Base-by-base conservation (phyloP, 495 filamentous ascomycete species). In the Aspergillus carlsbadensis region DNA sequence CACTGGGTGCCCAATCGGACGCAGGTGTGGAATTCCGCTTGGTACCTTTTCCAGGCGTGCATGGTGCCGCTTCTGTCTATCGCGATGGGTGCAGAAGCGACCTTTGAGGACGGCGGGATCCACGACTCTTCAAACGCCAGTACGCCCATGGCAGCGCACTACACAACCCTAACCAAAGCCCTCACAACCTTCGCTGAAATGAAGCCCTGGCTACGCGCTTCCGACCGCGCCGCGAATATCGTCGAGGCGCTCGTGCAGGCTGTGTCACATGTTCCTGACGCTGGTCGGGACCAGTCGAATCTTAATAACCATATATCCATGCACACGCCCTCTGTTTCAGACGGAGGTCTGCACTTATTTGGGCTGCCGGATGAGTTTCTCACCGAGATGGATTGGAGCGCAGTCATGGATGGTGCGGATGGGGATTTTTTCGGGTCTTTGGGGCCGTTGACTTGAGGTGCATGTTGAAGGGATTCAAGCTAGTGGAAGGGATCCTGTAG, bases 1-100 rank as follows among this genome's bases (percentile, higher is more conserved):
- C 44, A 47, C 22, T 39, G 43, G 43, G 44, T 49, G 11, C 53
- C 53, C 43, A 56, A 56, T 45, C 43, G 42, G 10, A 48, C 34
- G 1, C 44, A 48, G 34, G 53, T 48, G 7, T 56, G 53, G 53
- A 56, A 56, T 48, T 24, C 42, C 13, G 44, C 53, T 13, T 56
- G 53, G 53, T 56, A 56, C 41, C 44, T 56, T 10, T 56, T 48
- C 35, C 53, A 56, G 41, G 53, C 53, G 13, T 56, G 53, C 21
- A 56, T 56, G 53, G 53, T 56, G 8, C 53, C 53, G 20, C 35
- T 56, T 13, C 34, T 56, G 10, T 48, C 44, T 15, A 56, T 56
- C 13, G 53, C 53, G 14, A 56, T 54, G 51, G 20, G 37, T 7
- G 37, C 18, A 6, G 15, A 37, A 18, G 33, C 51, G 22, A 40